Evolutionary conservation across 495 filamentous ascomycete genomes (phyloP), one percentile per base, ranked within the genome.

Genomic region (Hyaloscypha finlandica): DNA sequence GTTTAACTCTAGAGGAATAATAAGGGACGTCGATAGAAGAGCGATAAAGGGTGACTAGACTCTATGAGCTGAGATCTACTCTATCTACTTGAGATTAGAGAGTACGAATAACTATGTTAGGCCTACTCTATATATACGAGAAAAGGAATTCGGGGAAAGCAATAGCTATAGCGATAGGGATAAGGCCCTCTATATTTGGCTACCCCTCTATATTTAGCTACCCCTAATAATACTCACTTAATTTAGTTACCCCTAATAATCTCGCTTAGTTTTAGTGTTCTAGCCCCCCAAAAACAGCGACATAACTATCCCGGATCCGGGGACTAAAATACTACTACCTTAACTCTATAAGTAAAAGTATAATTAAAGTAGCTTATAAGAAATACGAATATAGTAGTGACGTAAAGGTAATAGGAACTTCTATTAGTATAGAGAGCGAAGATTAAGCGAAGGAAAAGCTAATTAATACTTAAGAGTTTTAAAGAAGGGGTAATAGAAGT

Each of bases 151-250:
- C 3, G 16, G 42, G 42, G 42, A 48, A 48, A 11, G 42, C 42
- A 6, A 12, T 12, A 12, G 42, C 42, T 1, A 48, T 48, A 3
- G 42, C 16, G 1, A 48, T 48, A 19, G 42, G 42, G 42, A 48
- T 48, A 48, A 4, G 42, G 42, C 42, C 42, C 42, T 48, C 42
- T 48, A 48, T 48, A 48, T 48, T 48, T 48, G 42, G 42, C 42
- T 48, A 6, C 9, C 33, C 35, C 35, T 37, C 35, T 3, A 37
- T 37, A 3, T 37, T 37, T 37, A 3, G 35, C 35, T 37, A 3
- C 42, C 42, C 42, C 16, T 19, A 1, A 48, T 48, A 19, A 37
- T 37, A 3, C 35, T 37, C 35, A 3, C 35, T 48, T 48, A 16
- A 19, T 14, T 19, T 48, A 3, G n/a, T n/a, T n/a, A 1, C 42